Evolutionary conservation across 2,329 filamentous ascomycete genomes (phyloP).

Genomic region (Sporothrix brasiliensis): DNA sequence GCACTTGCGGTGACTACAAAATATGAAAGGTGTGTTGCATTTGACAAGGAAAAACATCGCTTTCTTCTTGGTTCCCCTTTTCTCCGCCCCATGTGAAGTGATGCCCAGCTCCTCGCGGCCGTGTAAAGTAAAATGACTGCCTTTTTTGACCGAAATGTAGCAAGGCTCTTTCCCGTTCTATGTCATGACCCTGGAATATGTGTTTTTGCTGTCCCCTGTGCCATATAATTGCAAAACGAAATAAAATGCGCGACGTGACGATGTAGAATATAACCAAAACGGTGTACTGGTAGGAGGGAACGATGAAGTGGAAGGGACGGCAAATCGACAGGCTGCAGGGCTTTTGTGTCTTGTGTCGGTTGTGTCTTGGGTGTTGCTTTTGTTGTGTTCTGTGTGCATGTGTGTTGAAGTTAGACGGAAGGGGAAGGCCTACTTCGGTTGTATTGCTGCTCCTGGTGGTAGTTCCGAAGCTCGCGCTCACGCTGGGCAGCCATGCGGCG

Average conservation of each 20-base stretch:
- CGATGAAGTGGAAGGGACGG: constrained; percentile 19
- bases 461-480: constrained; percentile 98
- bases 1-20: constrained; percentile 33
- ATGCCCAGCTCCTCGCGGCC: constrained; percentile 29
- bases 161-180: constrained; percentile 23
- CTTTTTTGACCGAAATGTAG: constrained; percentile 35
- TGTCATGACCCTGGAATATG: constrained; percentile 27
- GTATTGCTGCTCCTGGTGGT: constrained; percentile 99
- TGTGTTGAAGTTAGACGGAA: constrained; percentile 65
- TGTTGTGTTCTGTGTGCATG: neutral
- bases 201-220: constrained; percentile 31
- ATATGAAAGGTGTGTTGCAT: constrained; percentile 33
- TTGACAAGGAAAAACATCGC: constrained; percentile 32
- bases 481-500: constrained; percentile 98
- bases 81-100: neutral
- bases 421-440: constrained; percentile 94
- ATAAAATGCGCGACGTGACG: constrained; percentile 28
- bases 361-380: constrained; percentile 4
- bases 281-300: constrained; percentile 18
- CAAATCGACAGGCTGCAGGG: neutral
- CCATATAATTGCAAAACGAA: constrained; percentile 22
- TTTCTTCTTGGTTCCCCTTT: constrained; percentile 26
- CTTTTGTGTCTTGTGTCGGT: neutral
- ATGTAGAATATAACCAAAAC: constrained; percentile 12
- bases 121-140: constrained; percentile 19